Evolutionary conservation across 768 basidiomycete genomes (phyloP).

Genomic region (Leccinellum rugosiceps): DNA sequence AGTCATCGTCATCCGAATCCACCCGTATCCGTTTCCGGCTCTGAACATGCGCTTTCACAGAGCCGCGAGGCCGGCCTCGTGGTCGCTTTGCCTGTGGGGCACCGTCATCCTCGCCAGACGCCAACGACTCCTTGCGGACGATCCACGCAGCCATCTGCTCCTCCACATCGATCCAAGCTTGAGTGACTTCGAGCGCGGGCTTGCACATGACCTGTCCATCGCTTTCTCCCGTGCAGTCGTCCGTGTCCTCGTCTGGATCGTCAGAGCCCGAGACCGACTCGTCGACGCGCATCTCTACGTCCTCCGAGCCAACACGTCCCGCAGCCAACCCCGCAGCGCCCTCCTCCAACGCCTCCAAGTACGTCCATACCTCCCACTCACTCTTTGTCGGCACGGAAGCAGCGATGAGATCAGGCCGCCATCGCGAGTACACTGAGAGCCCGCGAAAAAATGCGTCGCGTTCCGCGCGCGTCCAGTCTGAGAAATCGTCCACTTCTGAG

Average conservation of each 20-base stretch:
- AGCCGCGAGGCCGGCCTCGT: conserved; percentile 6
- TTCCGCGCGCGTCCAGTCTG: conserved; percentile 64
- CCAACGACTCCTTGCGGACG: conserved; percentile 9
- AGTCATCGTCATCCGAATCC: neutral
- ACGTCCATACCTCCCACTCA: conserved; percentile 63
- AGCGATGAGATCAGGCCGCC: conserved; percentile 77
- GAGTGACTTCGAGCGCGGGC: conserved; percentile 36
- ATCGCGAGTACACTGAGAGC: conserved; percentile 60
- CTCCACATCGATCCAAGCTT: conserved; percentile 35
- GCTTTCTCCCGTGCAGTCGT: neutral
- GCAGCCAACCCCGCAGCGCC: conserved; percentile 15
- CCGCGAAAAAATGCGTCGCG: conserved; percentile 71
- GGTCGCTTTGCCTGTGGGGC: conserved; percentile 7
- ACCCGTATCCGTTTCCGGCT: neutral
- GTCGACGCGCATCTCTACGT: neutral
- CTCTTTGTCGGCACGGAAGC: conserved; percentile 62
- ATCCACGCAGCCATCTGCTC: conserved; percentile 29
- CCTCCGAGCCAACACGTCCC: conserved; percentile 11
- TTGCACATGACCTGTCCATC: conserved; percentile 7
- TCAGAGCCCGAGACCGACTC: conserved; percentile 1
- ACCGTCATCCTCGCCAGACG: neutral
- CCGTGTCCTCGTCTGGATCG: neutral
- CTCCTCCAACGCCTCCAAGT: conserved; percentile 51
- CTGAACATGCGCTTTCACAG: conserved; percentile 3
- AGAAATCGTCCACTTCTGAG: neutral